Evolutionary conservation across 768 basidiomycete genomes (phyloP), one percentile per base, ranked within the genome.

Genomic region (Exsudoporus frostii): DNA sequence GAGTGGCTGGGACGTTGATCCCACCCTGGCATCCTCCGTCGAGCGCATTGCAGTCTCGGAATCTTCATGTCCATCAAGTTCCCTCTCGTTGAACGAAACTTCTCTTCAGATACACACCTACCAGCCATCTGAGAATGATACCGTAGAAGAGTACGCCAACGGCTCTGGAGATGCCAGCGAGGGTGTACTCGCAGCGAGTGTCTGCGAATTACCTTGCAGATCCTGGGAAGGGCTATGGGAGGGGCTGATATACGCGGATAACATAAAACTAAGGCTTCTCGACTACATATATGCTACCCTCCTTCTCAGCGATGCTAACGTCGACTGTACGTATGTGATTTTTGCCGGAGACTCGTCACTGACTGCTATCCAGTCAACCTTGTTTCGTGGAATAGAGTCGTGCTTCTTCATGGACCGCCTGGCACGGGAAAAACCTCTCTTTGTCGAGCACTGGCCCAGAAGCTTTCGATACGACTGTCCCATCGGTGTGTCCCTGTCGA

Each of bases 341-440:
- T 38, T 44, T 15, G 13, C 30, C 32, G 2, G 13, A 48, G 42
- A 53, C 52, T 36, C 43, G 37, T 39, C 44, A 19, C 50, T 48
- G 47, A 63, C 22, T 36, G 37, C 32, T 33, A n/a, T 45, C 3
- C 53, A 91, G 90, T 84, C 71, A 96, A 98, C 64, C 78, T 98
- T 34, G 84, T 98, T 11, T 86, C 92, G 0, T 98, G 95, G 94
- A 98, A 98, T 65, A 84, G 96, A 2, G 87, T 99, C 14, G 90
- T 98, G 1, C 74, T 99, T 8, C 76, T 99, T 14, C 95, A 98
- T 66, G 97, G 97, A 0, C 97, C 97, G 22, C 97, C 97, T 2
- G 97, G 97, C 0, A 98, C 97, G 2, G 96, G 97, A 13, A 98
- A 99, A 74, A 98, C 97, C 0, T 93, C 91, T 1, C 76, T 99